These are phyloP conservation scores for Yamadazyma ubonensis DNA, from an alignment of 805 yeast species.

Conservation along the genomic window DNA sequence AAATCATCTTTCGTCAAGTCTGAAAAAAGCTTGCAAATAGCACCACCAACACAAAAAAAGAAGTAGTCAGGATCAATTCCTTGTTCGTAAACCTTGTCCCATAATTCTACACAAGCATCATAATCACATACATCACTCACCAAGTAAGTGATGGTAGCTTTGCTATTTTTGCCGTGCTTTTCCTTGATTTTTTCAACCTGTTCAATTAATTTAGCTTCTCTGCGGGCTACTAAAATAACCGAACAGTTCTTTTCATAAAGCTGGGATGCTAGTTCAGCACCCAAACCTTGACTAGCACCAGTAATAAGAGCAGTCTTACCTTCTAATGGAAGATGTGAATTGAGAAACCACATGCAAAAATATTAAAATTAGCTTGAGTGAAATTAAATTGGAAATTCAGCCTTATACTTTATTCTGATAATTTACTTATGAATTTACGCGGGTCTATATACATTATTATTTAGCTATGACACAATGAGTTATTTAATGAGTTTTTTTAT, in stretches of 20 bases:
- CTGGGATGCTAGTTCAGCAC: conserved; percentile 69
- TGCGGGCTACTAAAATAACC: conserved; percentile 76
- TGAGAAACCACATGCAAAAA: conserved; percentile 8
- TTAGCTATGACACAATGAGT: too few relatives aligned
- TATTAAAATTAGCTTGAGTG: not conserved
- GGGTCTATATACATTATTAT: conserved; percentile 5
- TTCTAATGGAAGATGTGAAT: conserved; percentile 31
- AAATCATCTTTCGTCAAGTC: conserved; percentile 64
- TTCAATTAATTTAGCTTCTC: conserved; percentile 53
- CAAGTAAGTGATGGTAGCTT: conserved; percentile 37
- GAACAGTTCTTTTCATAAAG: conserved; percentile 55
- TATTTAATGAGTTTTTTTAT: too few relatives aligned
- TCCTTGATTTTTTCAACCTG: conserved; percentile 47
- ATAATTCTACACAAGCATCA: conserved; percentile 44
- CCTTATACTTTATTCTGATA: not conserved
- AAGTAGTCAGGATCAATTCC: conserved; percentile 65
- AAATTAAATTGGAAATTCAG: not conserved
- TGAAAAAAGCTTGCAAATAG: conserved; percentile 72
- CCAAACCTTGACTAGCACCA: conserved; percentile 95
- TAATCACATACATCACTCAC: conserved; percentile 68
- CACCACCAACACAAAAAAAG: conserved; percentile 85
- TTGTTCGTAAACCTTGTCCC: conserved; percentile 31
- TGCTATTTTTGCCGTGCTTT: conserved; percentile 20
- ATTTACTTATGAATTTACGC: not conserved
- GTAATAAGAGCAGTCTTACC: conserved; percentile 68